phyloP scores from a whole-genome alignment of 495 filamentous ascomycete genomes.

The Aspergillus sparsus region DNA sequence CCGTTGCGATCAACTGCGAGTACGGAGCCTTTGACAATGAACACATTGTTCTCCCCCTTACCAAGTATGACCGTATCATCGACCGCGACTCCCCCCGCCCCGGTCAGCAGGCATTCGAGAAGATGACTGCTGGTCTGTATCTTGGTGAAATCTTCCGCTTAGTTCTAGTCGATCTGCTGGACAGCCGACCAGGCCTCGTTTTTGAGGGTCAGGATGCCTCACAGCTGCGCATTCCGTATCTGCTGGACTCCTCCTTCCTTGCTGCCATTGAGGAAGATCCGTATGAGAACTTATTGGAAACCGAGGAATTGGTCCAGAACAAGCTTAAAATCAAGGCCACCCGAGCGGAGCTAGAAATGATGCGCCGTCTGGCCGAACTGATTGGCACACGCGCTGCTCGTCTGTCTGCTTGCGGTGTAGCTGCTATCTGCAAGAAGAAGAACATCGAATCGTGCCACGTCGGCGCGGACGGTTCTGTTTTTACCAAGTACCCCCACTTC shows the following conservation, averaged over 20 bases:
- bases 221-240: conserved; percentile 77
- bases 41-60: conserved; percentile 85
- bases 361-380: conserved; percentile 83
- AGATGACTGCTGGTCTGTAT: conserved; percentile 96
- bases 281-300: conserved; percentile 90
- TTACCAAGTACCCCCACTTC: conserved; percentile 98
- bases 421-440: conserved; percentile 96
- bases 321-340: conserved; percentile 69
- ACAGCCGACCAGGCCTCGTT: conserved; percentile 72
- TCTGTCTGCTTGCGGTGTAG: conserved; percentile 89
- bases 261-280: conserved; percentile 94
- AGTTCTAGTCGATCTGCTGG: conserved; percentile 80
- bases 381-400: conserved; percentile 94
- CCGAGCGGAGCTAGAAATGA: conserved; percentile 77
- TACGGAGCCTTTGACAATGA: conserved; percentile 99
- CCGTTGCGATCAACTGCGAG: conserved; percentile 98
- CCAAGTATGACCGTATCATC: conserved; percentile 78
- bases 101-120: conserved; percentile 95
- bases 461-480: conserved; percentile 92
- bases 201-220: conserved; percentile 81
- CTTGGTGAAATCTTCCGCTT: conserved; percentile 94
- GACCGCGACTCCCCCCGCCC: conserved; percentile 93
- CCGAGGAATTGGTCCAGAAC: conserved; percentile 72
- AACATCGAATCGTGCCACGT: conserved; percentile 84
- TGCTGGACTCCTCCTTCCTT: conserved; percentile 90